Evolutionary conservation across 2,329 filamentous ascomycete genomes (phyloP).

Genomic region (Anisogramma anomala): DNA sequence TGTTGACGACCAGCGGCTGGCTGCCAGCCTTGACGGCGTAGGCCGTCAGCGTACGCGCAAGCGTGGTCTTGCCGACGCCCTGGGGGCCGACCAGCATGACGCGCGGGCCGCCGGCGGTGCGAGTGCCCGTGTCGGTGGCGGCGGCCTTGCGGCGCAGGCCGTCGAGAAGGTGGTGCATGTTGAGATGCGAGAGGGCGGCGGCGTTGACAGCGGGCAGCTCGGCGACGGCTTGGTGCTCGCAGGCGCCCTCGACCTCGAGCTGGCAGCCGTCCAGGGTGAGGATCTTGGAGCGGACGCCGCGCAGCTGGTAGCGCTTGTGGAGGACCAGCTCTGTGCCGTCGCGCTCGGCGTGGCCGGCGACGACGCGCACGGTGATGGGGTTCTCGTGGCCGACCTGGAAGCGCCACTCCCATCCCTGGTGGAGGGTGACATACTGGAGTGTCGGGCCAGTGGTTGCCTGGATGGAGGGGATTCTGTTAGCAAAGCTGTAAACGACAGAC

Average conservation of each 20-base stretch:
- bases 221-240: constrained; percentile 38
- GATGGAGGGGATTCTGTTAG: constrained; percentile 10
- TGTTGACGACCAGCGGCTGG: constrained; percentile 72
- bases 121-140: constrained; percentile 34
- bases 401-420: constrained; percentile 62
- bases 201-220: constrained; percentile 65
- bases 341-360: constrained; percentile 77
- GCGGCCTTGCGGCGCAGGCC: constrained; percentile 43
- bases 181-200: constrained; percentile 65
- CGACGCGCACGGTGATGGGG: constrained; percentile 44
- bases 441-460: constrained; percentile 30
- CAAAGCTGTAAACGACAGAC: background rate
- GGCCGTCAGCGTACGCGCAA: constrained; percentile 64
- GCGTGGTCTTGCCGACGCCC: constrained; percentile 70
- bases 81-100: constrained; percentile 72
- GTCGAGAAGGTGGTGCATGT: constrained; percentile 79
- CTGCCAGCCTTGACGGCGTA: constrained; percentile 65
- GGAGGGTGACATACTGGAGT: constrained; percentile 37
- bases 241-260: constrained; percentile 60
- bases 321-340: constrained; percentile 88
- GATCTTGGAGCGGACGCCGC: constrained; percentile 73
- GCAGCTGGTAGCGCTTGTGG: constrained; percentile 69
- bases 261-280: constrained; percentile 87
- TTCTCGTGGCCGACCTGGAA: constrained; percentile 54
- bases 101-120: constrained; percentile 53